phyloP scores from a whole-genome alignment of 768 basidiomycete genomes.

The Pisolithus orientalis region DNA sequence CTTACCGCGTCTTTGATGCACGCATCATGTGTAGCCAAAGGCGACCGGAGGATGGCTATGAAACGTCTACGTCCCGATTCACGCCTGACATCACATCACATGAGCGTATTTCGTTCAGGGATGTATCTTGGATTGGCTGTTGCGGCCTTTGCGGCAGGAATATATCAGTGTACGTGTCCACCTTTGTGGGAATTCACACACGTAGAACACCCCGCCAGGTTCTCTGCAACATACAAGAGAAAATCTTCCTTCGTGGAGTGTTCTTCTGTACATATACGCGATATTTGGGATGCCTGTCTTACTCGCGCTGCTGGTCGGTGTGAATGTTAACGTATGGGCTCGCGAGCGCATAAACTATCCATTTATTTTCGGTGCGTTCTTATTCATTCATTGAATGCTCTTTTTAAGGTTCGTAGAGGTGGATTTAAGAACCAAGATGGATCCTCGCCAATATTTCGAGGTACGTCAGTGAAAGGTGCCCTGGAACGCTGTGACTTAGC shows the following conservation, averaged over 20 bases:
- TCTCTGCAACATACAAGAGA: constrained; percentile 46
- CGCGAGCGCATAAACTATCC: constrained; percentile 79
- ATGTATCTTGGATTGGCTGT: constrained; percentile 64
- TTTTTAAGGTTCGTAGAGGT: constrained; percentile 42
- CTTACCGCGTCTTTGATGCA: too few species aligned
- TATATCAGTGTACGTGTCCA: constrained; percentile 40
- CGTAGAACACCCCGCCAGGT: constrained; percentile 31
- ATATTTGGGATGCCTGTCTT: constrained; percentile 67
- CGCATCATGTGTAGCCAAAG: constrained; percentile 36
- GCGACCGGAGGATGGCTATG: constrained; percentile 75
- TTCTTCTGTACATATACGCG: constrained; percentile 73
- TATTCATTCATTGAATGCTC: not conserved
- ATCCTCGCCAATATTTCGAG: constrained; percentile 74
- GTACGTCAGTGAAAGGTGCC: constrained; percentile 26
- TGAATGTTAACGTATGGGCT: constrained; percentile 81
- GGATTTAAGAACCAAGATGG: constrained; percentile 62
- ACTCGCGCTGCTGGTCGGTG: constrained; percentile 69
- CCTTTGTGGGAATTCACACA: not conserved
- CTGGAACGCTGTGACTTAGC: constrained; percentile 1
- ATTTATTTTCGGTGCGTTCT: constrained; percentile 75
- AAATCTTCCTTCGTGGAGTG: constrained; percentile 62
- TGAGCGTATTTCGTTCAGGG: constrained; percentile 71
- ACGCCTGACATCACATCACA: constrained; percentile 54
- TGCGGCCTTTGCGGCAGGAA: constrained; percentile 64
- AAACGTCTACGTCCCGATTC: constrained; percentile 53